Evolutionary conservation across 2,329 filamentous ascomycete species (phyloP).

Genomic region (Aspergillus caelatus): DNA sequence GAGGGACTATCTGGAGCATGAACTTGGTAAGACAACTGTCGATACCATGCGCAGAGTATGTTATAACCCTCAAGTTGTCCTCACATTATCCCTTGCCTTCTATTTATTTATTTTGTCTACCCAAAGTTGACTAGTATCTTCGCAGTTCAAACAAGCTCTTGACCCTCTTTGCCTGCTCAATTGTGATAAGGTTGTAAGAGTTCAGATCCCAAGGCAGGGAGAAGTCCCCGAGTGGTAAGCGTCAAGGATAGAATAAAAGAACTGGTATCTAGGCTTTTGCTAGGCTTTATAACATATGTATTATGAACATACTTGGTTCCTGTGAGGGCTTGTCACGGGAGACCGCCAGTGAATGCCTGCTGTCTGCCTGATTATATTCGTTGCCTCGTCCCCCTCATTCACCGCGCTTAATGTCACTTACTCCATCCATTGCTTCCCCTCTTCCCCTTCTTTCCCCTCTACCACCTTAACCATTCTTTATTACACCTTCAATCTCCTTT

Average conservation of each 20-base stretch:
- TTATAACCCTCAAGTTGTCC: slow-evolving; percentile 10
- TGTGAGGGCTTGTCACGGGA: too few species aligned
- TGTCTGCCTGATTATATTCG: too few species aligned
- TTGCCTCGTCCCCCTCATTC: not conserved
- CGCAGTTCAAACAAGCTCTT: slow-evolving; percentile 63
- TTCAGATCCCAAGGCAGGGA: slow-evolving; percentile 52
- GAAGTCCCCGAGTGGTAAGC: slow-evolving; percentile 52
- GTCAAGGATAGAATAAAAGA: not conserved
- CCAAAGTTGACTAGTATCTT: slow-evolving; percentile 22
- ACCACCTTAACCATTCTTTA: not conserved
- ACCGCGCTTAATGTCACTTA: not conserved
- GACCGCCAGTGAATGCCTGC: not conserved
- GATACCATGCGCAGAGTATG: slow-evolving; percentile 66
- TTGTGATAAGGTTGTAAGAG: slow-evolving; percentile 66
- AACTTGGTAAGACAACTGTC: slow-evolving; percentile 63
- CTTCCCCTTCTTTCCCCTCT: not conserved
- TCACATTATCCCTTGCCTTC: too few species aligned
- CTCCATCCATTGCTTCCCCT: not conserved
- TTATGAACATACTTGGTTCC: too few species aligned
- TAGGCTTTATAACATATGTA: too few species aligned
- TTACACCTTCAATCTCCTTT: not conserved
- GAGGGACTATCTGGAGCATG: slow-evolving; percentile 65
- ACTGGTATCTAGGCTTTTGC: too few species aligned
- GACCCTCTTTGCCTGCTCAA: slow-evolving; percentile 66
- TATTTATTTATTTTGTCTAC: not conserved